Percentiles rank a stretch among this genome's conserved stretches.
Conservation (phyloP, 129 eudicot species). For the Escallonia rubra region DNA sequence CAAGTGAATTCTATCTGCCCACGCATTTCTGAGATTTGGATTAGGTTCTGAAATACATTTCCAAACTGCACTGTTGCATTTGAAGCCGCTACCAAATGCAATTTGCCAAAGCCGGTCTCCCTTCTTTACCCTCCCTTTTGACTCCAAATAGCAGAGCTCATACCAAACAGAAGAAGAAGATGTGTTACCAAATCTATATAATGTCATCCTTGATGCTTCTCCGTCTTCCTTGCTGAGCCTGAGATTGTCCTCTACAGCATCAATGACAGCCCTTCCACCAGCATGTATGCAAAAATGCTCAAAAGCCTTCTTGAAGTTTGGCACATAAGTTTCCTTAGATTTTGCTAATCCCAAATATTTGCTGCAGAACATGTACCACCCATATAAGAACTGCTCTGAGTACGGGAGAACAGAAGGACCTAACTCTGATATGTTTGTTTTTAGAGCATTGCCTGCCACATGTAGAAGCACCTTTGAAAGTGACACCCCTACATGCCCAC, state of each 20-base stretch:
- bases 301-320: constrained; percentile 44
- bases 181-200: constrained; percentile 54
- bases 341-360: constrained; percentile 9
- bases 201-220: constrained; percentile 55
- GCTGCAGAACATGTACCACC: constrained; percentile 14
- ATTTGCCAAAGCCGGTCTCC: constrained; percentile 57
- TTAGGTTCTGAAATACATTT: constrained; percentile 37
- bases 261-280: constrained; percentile 51
- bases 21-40: constrained; percentile 28
- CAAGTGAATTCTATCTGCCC: constrained; percentile 48
- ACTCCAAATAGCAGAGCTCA: constrained; percentile 47
- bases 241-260: constrained; percentile 30
- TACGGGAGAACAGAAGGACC: constrained; percentile 38
- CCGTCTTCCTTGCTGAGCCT: constrained; percentile 35
- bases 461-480: constrained; percentile 29
- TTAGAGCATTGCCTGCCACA: constrained; percentile 44
- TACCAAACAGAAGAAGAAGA: constrained; percentile 62
- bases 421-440: constrained; percentile 29
- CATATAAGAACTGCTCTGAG: constrained; percentile 32
- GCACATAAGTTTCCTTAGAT: constrained; percentile 29
- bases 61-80: constrained; percentile 43
- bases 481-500: constrained; percentile 33
- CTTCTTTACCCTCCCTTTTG: constrained; percentile 45
- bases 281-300: constrained; percentile 65
- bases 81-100: constrained; percentile 36